Evolutionary conservation across 176 grass and related monocot genomes (phyloP).

Genomic region (Triticum timopheevii): DNA sequence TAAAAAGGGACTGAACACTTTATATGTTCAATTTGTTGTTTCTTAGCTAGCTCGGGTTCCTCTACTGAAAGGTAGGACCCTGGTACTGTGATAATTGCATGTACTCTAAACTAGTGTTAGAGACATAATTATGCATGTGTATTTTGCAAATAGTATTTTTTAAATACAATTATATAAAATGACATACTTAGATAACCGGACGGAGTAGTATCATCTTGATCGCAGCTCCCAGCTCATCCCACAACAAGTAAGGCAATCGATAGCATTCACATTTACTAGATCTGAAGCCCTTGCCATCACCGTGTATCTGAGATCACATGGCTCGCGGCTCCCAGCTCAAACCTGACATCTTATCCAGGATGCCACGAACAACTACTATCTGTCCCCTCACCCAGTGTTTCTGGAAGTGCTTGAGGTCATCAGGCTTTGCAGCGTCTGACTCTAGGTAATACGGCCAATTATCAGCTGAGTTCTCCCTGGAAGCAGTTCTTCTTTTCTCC

Average conservation of each 20-base stretch:
- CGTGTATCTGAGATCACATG: constrained; percentile 44
- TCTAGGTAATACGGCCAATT: constrained; percentile 46
- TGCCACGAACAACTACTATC: constrained; percentile 46
- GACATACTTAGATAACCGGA: no score
- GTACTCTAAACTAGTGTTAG: no score
- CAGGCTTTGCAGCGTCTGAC: no score
- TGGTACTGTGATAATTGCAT: no score
- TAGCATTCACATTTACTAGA: background rate
- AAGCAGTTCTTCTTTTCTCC: constrained; percentile 10
- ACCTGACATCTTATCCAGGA: constrained; percentile 29
- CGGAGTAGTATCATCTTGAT: no score
- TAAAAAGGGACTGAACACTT: no score
- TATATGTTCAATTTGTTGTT: no score
- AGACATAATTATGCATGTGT: no score
- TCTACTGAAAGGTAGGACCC: no score
- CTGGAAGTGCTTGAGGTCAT: constrained; percentile 24
- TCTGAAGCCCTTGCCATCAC: background rate
- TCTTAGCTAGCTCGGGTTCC: no score
- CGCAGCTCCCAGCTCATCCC: background rate
- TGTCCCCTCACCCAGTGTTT: constrained; percentile 57
- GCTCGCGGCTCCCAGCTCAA: constrained; percentile 38
- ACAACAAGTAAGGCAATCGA: constrained; percentile 21
- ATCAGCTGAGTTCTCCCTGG: constrained; percentile 31
- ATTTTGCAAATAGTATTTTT: no score
- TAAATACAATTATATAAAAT: no score